Conservation (phyloP, 495 filamentous ascomycete species). For the Sporormia fimetaria region DNA sequence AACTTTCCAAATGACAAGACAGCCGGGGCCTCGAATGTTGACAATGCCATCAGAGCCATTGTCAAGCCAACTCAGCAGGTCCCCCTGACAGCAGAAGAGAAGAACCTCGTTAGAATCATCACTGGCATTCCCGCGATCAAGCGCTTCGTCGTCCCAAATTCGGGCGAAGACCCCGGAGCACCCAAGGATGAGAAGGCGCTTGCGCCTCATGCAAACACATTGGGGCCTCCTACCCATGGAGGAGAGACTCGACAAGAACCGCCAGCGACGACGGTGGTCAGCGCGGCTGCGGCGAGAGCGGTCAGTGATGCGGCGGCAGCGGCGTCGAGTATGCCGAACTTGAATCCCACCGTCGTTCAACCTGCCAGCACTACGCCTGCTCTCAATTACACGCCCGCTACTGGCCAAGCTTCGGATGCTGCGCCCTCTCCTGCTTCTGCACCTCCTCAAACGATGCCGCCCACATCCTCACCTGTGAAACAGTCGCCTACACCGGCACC, state of each 20-base stretch:
- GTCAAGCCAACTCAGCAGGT: not conserved
- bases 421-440: not conserved
- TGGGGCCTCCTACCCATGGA: not conserved
- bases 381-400: too few species aligned
- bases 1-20: slow-evolving; percentile 1
- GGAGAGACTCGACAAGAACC: slow-evolving; percentile 3
- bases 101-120: slow-evolving; percentile 1
- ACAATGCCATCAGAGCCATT: slow-evolving; percentile 17
- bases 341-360: too few species aligned
- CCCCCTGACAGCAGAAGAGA: not conserved
- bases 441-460: not conserved
- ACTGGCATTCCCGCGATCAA: not conserved
- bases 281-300: slow-evolving; percentile 13
- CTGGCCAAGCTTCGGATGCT: not conserved
- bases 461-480: not conserved
- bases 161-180: not conserved
- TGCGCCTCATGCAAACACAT: not conserved
- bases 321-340: not conserved
- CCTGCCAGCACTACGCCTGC: too few species aligned
- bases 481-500: too few species aligned
- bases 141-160: not conserved
- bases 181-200: not conserved
- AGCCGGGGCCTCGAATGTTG: slow-evolving; percentile 2
- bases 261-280: not conserved
- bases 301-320: slow-evolving; percentile 9